Conservation (phyloP, 1,284 basidiomycete genomes). For the Puccinia triticina region DNA sequence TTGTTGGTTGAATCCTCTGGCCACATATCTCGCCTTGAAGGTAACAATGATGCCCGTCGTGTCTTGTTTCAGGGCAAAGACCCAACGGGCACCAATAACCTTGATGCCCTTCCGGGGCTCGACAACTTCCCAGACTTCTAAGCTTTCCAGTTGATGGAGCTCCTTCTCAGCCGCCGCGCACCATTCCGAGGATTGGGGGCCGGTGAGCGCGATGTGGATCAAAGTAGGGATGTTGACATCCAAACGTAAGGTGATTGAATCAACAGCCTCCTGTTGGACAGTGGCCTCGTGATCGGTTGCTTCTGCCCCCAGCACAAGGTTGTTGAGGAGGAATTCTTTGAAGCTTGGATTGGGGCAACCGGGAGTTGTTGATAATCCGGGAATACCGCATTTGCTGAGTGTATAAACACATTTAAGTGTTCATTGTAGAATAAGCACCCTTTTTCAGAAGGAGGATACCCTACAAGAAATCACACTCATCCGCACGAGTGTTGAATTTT, state of each 20-base stretch:
- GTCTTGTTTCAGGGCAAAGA: conserved; percentile 20
- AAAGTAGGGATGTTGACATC: not conserved
- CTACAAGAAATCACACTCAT: conserved; percentile 10
- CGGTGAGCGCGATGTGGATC: not conserved
- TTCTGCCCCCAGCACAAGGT: not conserved
- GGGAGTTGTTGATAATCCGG: not conserved
- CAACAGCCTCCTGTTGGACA: not conserved
- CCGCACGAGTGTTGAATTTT: not conserved
- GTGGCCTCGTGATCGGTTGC: not conserved
- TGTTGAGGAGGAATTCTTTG: conserved; percentile 6
- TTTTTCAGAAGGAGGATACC: not conserved
- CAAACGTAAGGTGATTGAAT: not conserved
- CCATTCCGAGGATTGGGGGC: not conserved
- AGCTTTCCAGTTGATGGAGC: not conserved
- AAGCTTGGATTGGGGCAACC: not conserved
- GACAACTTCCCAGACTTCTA: conserved; percentile 8
- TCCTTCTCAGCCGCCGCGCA: not conserved
- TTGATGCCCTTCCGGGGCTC: not conserved
- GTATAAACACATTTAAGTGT: not conserved
- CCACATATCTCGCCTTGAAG: conserved; percentile 25
- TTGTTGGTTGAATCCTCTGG: conserved; percentile 12
- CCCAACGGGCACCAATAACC: conserved; percentile 8
- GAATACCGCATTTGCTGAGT: conserved; percentile 4
- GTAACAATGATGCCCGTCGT: not conserved
- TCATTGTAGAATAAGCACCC: conserved; percentile 23